Conservation (phyloP, 164 flowering plant genomes). For the grape (Vitis vinifera) region DNA sequence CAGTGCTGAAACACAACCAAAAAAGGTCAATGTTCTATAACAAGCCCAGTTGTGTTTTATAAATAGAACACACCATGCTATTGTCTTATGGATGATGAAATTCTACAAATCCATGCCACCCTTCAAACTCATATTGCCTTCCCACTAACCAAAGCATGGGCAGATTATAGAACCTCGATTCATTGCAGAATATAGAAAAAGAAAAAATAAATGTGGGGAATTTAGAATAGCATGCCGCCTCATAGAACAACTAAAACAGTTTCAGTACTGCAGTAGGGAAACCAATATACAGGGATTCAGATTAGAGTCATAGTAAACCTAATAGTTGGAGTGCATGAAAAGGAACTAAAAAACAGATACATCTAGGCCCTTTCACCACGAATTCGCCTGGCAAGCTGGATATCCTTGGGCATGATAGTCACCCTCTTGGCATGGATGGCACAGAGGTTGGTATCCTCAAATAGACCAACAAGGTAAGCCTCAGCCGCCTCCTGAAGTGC, state of each 20-base stretch:
- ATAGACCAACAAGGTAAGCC: constrained; percentile 11
- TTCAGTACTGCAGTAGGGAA: neutral
- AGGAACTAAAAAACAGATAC: neutral
- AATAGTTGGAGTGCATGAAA: neutral
- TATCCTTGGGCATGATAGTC: constrained; percentile 15
- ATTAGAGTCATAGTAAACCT: neutral
- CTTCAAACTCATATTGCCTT: too few species aligned
- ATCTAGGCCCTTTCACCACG: constrained; percentile 8
- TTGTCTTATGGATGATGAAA: too few species aligned
- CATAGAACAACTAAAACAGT: neutral
- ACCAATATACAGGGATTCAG: neutral
- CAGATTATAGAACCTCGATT: too few species aligned
- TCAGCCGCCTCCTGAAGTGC: constrained; percentile 12
- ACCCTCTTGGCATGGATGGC: constrained; percentile 7
- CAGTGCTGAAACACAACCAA: too few species aligned
- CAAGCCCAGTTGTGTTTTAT: too few species aligned
- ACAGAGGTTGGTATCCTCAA: constrained; percentile 8
- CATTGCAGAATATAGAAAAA: neutral
- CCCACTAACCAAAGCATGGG: too few species aligned
- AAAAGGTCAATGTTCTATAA: too few species aligned
- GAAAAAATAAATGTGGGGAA: neutral
- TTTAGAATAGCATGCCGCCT: neutral
- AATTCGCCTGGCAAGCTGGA: constrained; percentile 13
- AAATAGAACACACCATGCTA: too few species aligned
- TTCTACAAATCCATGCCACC: too few species aligned